Conservation (phyloP, 192 early-diverging fungal species). For the Piromyces finnis region DNA sequence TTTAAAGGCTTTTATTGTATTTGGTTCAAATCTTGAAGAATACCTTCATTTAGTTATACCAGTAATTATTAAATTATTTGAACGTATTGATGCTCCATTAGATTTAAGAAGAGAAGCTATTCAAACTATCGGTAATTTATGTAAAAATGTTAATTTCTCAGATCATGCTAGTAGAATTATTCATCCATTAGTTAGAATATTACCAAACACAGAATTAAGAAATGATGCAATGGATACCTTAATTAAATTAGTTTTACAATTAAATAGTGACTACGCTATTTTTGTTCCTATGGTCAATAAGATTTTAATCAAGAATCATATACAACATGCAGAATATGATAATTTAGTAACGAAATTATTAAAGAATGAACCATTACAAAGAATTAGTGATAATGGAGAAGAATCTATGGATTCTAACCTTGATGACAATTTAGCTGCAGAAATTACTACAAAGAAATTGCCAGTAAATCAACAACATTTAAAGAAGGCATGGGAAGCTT, state of each 20-base stretch:
- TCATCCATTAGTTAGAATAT: constrained; percentile 59
- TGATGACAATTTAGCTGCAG: constrained; percentile 38
- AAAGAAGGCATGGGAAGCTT: constrained; percentile 73
- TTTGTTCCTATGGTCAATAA: constrained; percentile 79
- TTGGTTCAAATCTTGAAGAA: constrained; percentile 77
- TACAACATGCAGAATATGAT: constrained; percentile 57
- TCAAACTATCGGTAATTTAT: constrained; percentile 50
- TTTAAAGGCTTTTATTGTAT: constrained; percentile 56
- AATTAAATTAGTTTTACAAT: constrained; percentile 60
- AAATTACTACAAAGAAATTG: constrained; percentile 41
- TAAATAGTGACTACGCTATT: constrained; percentile 67
- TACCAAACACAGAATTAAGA: constrained; percentile 38
- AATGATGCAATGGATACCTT: constrained; percentile 60
- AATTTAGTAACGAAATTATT: constrained; percentile 50
- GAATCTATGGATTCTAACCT: background rate
- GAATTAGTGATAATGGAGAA: constrained; percentile 5
- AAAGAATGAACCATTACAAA: constrained; percentile 58
- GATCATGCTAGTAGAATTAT: constrained; percentile 78
- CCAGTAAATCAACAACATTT: constrained; percentile 71
- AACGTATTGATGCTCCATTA: constrained; percentile 42
- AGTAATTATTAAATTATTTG: constrained; percentile 59
- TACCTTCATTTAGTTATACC: constrained; percentile 55
- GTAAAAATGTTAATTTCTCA: constrained; percentile 55
- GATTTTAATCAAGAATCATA: constrained; percentile 36
- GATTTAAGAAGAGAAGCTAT: constrained; percentile 45